A percentile compares a stretch with the other conserved stretches of the same genome.
Evolutionary conservation across 179 eudicot genomes (phyloP).

Genomic region (Silene vulgaris): DNA sequence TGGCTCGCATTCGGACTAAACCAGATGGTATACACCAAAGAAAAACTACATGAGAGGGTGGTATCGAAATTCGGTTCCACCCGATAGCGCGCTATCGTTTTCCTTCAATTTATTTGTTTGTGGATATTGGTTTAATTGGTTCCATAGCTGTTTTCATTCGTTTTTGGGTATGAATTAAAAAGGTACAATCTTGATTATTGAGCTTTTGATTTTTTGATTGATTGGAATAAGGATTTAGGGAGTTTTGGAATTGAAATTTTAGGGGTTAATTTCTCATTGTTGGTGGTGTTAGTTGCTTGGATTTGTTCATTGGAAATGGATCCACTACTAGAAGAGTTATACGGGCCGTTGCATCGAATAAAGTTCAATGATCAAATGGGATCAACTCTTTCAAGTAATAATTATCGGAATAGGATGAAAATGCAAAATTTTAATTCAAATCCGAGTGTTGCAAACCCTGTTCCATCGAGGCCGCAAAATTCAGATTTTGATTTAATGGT

Average conservation of each 20-base stretch:
- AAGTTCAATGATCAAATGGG: slow-evolving; percentile 35
- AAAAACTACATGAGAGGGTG: no score
- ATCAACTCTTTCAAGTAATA: slow-evolving; percentile 26
- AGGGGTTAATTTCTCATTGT: not conserved
- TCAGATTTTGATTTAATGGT: slow-evolving; percentile 16
- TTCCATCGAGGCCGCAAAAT: slow-evolving; percentile 15
- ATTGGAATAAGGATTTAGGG: not conserved
- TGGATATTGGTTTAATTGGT: not conserved
- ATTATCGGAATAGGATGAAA: slow-evolving; percentile 24
- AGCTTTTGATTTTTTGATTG: not conserved
- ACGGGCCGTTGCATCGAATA: slow-evolving; percentile 38
- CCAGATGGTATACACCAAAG: no score
- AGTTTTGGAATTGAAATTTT: not conserved
- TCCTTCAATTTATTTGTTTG: not conserved
- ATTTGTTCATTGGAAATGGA: slow-evolving; percentile 37
- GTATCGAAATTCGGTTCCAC: no score
- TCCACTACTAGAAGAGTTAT: slow-evolving; percentile 36
- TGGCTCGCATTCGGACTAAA: no score
- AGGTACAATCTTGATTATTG: not conserved
- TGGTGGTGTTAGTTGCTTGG: slow-evolving; percentile 14
- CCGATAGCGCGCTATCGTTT: not conserved
- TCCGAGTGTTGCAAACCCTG: slow-evolving; percentile 15
- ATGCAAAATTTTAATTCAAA: slow-evolving; percentile 24
- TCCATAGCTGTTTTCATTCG: not conserved
- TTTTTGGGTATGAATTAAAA: slow-evolving; percentile 3